Evolutionary conservation across 192 early-diverging fungal species (phyloP), one percentile per base, ranked within the genome.

Genomic region (Coemansia sp.): DNA sequence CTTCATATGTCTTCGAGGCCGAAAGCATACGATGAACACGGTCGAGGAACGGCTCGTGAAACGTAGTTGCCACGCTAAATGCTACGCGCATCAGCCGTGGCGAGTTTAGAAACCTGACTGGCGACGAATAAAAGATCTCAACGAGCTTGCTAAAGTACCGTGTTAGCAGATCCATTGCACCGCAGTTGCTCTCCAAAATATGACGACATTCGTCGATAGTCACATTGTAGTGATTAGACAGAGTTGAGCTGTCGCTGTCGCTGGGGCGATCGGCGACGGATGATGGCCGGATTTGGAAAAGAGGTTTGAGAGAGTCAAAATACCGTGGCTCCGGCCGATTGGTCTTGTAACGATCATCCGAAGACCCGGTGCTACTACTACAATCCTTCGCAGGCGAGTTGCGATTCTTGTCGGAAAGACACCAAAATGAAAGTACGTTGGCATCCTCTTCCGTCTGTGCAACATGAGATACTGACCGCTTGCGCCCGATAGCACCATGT

Each of bases 101-200:
- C 8, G 29, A 50, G 14, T 34, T 32, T 15, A 61, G 9, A 56
- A 64, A 43, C 13, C 15, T 62, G 17, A 41, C 48, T 32, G 64
- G 61, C 17, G 23, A 23, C 15, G 53, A 23, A 32, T 33, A 52
- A 19, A 63, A 66, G 9, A n/a, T 40, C 36, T 13, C 29, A 15
- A 55, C 40, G 2, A 40, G 20, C 10, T 17, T 55, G 19, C 50
- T 57, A 23, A 52, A 34, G 48, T 61, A 76, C 14, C 70, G 66
- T 13, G 63, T 29, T 19, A 81, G 56, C 63, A 75, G 23, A n/a
- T 81, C 79, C 19, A 81, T 41, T 5, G 50, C 42, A 53, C 67
- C 67, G 7, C 29, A 5, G 20, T 81, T 80, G 17, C 20, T 74
- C 5, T 25, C 45, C 20, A 75, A 32, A 1, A 61, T 11, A 52